Conservation (phyloP, 2,329 filamentous ascomycete genomes). For the Sporothrix sp. region DNA sequence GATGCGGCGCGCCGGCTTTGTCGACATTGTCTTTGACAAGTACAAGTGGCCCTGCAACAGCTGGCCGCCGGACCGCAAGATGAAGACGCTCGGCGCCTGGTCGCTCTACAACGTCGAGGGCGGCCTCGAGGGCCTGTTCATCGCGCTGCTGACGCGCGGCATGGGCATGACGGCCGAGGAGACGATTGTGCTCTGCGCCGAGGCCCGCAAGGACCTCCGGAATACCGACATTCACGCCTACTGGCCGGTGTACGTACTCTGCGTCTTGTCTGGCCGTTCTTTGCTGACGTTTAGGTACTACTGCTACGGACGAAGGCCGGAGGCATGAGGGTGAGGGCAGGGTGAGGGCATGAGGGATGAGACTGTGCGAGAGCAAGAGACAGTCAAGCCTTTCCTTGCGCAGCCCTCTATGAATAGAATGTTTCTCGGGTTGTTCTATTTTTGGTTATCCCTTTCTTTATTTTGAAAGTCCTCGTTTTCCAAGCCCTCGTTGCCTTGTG, state of each 20-base stretch:
- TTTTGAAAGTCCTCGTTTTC: no score
- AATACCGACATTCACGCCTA: constrained; percentile 22
- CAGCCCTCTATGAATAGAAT: no score
- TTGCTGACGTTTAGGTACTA: not conserved
- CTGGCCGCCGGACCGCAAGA: constrained; percentile 24
- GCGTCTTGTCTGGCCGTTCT: not conserved
- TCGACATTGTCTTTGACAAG: constrained; percentile 20
- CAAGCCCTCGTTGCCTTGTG: no score
- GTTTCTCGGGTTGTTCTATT: no score
- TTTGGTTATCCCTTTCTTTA: no score
- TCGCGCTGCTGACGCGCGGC: constrained; percentile 24
- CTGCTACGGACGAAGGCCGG: constrained; percentile 12
- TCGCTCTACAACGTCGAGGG: constrained; percentile 21
- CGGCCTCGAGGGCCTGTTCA: constrained; percentile 24
- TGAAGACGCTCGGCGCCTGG: constrained; percentile 24
- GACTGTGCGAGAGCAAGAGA: no score
- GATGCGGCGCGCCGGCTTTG: constrained; percentile 23
- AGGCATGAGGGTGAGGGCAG: not conserved
- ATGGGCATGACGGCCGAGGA: constrained; percentile 22
- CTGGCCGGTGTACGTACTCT: constrained; percentile 19
- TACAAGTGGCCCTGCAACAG: constrained; percentile 23
- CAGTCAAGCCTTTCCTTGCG: no score
- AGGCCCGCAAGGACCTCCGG: constrained; percentile 19
- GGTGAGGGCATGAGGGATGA: not conserved
- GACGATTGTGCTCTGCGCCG: constrained; percentile 17